These are phyloP conservation scores for Xylaria sp. DNA, from an alignment of 2,329 filamentous ascomycete genomes.

Conservation along the genomic window DNA sequence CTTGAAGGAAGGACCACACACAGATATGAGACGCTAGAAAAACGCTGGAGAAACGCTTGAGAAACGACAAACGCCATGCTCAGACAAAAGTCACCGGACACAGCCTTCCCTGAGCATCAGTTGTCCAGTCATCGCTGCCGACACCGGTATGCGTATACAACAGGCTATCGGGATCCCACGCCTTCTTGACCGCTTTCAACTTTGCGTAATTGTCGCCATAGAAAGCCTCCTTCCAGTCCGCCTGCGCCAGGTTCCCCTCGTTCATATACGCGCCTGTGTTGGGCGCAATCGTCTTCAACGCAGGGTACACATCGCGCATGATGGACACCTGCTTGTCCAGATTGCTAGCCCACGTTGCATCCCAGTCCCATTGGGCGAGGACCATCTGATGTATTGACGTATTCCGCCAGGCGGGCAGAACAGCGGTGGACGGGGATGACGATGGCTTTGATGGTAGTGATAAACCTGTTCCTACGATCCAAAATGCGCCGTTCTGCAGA, in stretches of 20 bases:
- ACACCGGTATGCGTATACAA: slow-evolving; percentile 45
- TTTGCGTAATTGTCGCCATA: slow-evolving; percentile 42
- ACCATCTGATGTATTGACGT: too few species aligned
- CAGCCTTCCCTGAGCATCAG: not conserved
- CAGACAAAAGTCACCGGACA: not conserved
- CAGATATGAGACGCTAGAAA: too few species aligned
- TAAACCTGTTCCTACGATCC: too few species aligned
- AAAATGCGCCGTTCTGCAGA: too few species aligned
- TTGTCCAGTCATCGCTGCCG: slow-evolving; percentile 44
- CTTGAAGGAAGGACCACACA: too few species aligned
- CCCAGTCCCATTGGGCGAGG: too few species aligned
- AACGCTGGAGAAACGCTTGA: too few species aligned
- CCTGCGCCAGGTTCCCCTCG: slow-evolving; percentile 46
- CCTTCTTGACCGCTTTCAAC: slow-evolving; percentile 38
- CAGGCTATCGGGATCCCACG: slow-evolving; percentile 41
- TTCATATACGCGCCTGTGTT: slow-evolving; percentile 43
- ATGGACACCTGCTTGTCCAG: slow-evolving; percentile 8
- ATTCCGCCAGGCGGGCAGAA: too few species aligned
- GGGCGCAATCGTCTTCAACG: slow-evolving; percentile 27
- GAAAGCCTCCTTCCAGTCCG: slow-evolving; percentile 40
- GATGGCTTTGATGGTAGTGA: too few species aligned
- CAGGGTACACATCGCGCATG: slow-evolving; percentile 8
- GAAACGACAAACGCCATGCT: too few species aligned
- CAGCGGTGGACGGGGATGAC: too few species aligned
- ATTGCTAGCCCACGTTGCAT: too few species aligned